Evolutionary conservation across 139 green algal species (phyloP).

Genomic region (Micractinium sp.): DNA sequence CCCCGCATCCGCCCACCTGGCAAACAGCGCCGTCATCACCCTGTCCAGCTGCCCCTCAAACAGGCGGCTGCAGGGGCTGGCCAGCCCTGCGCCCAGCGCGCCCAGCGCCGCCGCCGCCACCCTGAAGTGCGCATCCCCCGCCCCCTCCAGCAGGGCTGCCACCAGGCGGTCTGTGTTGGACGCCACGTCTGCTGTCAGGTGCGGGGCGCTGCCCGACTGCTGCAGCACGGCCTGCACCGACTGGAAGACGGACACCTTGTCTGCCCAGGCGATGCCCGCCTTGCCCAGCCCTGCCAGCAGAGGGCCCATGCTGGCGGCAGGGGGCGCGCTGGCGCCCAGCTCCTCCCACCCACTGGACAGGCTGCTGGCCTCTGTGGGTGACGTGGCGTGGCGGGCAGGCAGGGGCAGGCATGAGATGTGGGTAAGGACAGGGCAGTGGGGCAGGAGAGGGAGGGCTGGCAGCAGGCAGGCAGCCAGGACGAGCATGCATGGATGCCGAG

Average conservation of each 20-base stretch:
- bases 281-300: conserved; percentile 25
- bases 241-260: not conserved
- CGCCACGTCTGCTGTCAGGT: conserved; percentile 9
- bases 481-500: no score
- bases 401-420: not conserved
- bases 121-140: conserved; percentile 61
- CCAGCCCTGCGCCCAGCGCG: conserved; percentile 45
- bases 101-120: conserved; percentile 48
- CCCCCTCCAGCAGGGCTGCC: conserved; percentile 14
- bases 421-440: no score
- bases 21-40: conserved; percentile 65
- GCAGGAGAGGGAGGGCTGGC: no score
- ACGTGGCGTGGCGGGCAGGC: not conserved
- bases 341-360: conserved; percentile 20
- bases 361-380: conserved; percentile 19
- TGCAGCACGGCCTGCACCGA: conserved; percentile 1
- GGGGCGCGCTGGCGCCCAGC: not conserved
- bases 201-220: not conserved
- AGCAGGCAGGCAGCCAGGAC: no score
- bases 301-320: conserved; percentile 15
- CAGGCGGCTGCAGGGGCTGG: conserved; percentile 14
- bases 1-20: not conserved
- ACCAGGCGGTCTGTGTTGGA: conserved; percentile 23
- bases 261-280: not conserved
- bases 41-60: conserved; percentile 65